phyloP scores from a whole-genome alignment of 345 rosid genomes.

The Anacardium occidentale region DNA sequence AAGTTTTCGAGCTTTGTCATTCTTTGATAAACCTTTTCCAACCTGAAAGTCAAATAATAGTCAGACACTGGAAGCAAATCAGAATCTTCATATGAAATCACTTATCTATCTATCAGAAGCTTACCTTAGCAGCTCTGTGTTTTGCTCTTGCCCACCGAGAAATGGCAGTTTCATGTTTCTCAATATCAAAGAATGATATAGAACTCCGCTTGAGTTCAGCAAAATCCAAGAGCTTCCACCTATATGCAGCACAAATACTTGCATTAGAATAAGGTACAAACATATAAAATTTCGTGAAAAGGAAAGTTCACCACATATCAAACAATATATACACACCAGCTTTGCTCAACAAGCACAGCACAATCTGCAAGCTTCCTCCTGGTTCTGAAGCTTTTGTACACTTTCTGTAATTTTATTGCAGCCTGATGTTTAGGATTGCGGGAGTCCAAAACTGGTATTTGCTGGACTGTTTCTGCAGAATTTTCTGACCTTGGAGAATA shows the following conservation, averaged over 20 bases:
- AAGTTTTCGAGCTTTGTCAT: slow-evolving; percentile 77
- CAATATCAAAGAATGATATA: slow-evolving; percentile 78
- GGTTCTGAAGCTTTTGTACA: slow-evolving; percentile 89
- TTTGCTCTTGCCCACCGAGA: slow-evolving; percentile 98
- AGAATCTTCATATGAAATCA: not conserved
- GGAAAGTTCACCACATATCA: slow-evolving; percentile 1
- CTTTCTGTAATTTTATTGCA: slow-evolving; percentile 83
- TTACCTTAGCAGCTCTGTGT: slow-evolving; percentile 78
- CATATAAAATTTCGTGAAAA: not conserved
- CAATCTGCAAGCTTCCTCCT: slow-evolving; percentile 96
- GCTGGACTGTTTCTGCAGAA: slow-evolving; percentile 16
- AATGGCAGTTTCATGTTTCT: slow-evolving; percentile 91
- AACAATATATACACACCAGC: slow-evolving; percentile 52
- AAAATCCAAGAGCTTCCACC: slow-evolving; percentile 94
- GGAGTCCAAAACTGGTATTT: slow-evolving; percentile 42
- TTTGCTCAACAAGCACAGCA: slow-evolving; percentile 83
- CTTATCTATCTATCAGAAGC: not conserved
- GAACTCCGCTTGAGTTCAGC: slow-evolving; percentile 88
- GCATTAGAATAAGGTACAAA: slow-evolving; percentile 25
- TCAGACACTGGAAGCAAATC: not conserved
- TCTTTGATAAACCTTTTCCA: slow-evolving; percentile 93
- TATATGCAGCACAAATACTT: slow-evolving; percentile 21
- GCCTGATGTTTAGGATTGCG: slow-evolving; percentile 69
- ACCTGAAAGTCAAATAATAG: slow-evolving; percentile 33
- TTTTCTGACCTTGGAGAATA: slow-evolving; percentile 22